Conservation (phyloP, 169 alveolate genomes). For the Cystoisospora suis region DNA sequence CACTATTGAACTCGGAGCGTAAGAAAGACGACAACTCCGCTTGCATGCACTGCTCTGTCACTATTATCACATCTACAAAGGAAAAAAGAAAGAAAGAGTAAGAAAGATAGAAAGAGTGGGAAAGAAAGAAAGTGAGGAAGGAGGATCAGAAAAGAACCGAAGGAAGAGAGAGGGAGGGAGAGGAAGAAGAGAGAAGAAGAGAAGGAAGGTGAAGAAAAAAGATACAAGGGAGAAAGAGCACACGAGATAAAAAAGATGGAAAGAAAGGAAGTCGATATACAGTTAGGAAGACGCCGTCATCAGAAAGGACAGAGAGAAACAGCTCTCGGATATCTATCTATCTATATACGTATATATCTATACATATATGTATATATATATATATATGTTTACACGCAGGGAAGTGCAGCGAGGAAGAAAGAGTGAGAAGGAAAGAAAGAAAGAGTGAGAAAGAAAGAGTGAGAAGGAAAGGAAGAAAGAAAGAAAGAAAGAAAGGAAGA, state of each 20-base stretch:
- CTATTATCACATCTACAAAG: constrained; percentile 55
- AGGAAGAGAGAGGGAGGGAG: not conserved
- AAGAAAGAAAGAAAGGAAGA: no score
- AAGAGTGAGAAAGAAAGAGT: not conserved
- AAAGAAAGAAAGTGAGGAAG: no score
- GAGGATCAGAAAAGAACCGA: not conserved
- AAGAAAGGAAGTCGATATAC: not conserved
- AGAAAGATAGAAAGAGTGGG: no score
- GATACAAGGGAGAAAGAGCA: not conserved
- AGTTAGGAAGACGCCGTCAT: not conserved
- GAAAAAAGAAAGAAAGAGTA: not conserved
- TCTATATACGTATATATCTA: not conserved
- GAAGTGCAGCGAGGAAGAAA: not conserved
- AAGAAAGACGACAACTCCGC: constrained; percentile 56
- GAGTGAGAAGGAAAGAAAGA: not conserved
- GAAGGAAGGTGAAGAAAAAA: not conserved
- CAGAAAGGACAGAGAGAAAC: not conserved
- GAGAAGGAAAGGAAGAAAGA: not conserved
- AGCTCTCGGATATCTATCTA: not conserved
- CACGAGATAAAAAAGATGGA: no score
- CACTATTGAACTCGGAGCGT: constrained; percentile 56
- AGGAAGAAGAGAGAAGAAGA: not conserved
- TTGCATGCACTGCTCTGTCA: constrained; percentile 53
- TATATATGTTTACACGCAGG: not conserved
- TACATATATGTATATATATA: not conserved